Evolutionary conservation across 2,329 filamentous ascomycete species (phyloP).

Genomic region (Colletotrichum liaoningense): DNA sequence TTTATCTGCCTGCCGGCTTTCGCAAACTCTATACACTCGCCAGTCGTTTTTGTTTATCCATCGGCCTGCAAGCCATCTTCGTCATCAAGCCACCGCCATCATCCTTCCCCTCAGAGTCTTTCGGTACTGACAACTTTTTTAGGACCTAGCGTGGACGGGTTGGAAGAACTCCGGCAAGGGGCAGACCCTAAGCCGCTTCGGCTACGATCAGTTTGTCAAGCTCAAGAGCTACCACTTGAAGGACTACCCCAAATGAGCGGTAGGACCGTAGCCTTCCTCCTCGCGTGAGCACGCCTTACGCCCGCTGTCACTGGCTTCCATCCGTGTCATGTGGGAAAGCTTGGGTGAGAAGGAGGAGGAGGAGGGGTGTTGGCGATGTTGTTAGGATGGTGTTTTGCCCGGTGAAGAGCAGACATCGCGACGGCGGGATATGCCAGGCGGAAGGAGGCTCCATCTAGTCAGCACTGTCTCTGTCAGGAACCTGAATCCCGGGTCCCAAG

Average conservation of each 20-base stretch:
- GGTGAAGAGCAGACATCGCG: neutral
- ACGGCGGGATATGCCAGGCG: neutral
- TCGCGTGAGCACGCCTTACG: neutral
- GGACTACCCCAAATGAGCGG: constrained; percentile 73
- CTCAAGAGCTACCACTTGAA: constrained; percentile 97
- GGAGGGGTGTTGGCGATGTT: neutral
- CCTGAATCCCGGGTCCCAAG: neutral
- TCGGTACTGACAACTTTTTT: constrained; percentile 23
- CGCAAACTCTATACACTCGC: neutral
- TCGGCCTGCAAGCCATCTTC: constrained; percentile 31
- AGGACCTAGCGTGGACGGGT: constrained; percentile 96
- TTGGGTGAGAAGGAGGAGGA: neutral
- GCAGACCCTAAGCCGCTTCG: constrained; percentile 87
- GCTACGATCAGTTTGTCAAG: constrained; percentile 96
- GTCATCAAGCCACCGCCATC: constrained; percentile 21
- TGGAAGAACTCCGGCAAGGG: constrained; percentile 98
- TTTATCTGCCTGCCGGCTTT: neutral
- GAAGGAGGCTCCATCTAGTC: neutral
- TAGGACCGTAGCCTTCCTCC: neutral
- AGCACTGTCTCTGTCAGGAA: neutral
- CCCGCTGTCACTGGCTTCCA: neutral
- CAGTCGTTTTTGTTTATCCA: neutral
- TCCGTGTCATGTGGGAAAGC: neutral
- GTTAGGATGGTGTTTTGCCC: neutral
- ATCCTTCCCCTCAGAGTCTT: neutral